Evolutionary conservation across 148 eudicot species (phyloP).

Genomic region (Cornus controversa): DNA sequence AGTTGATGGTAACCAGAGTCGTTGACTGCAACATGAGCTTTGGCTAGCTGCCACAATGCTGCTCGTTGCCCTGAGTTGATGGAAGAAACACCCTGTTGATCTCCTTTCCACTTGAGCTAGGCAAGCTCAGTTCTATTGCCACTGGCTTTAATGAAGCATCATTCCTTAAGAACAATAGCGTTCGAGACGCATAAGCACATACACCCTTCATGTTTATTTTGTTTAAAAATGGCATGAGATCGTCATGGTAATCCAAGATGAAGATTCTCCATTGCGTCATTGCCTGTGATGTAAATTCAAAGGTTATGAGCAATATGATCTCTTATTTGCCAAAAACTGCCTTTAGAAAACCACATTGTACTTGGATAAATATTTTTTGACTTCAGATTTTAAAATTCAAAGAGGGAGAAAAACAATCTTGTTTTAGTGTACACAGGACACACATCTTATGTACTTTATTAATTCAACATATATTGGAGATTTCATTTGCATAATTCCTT

Average conservation of each 20-base stretch:
- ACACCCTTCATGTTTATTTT: slow-evolving; percentile 22
- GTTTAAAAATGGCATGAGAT: slow-evolving; percentile 32
- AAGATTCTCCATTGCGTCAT: slow-evolving; percentile 23
- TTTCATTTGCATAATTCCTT: too few species aligned
- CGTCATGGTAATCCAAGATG: slow-evolving; percentile 38
- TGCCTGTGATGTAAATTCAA: slow-evolving; percentile 22
- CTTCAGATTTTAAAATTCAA: too few species aligned
- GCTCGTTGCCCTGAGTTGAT: slow-evolving; percentile 4
- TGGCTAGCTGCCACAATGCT: slow-evolving; percentile 20
- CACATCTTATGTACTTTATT: too few species aligned
- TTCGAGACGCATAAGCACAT: slow-evolving; percentile 36
- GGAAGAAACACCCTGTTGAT: slow-evolving; percentile 2
- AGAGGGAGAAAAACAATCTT: too few species aligned
- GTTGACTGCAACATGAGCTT: slow-evolving; percentile 19
- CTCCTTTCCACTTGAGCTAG: slow-evolving; percentile 7
- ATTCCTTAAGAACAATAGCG: slow-evolving; percentile 29
- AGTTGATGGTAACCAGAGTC: slow-evolving; percentile 23
- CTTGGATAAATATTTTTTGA: not conserved
- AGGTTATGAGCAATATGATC: not conserved
- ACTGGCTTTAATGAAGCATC: slow-evolving; percentile 41
- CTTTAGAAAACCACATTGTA: not conserved
- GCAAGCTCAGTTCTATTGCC: slow-evolving; percentile 39
- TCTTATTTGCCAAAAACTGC: not conserved
- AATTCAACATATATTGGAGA: too few species aligned
- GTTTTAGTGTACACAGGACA: too few species aligned